Evolutionary conservation across 2,329 filamentous ascomycete species (phyloP).

Genomic region (Ophiosphaerella herpotricha): DNA sequence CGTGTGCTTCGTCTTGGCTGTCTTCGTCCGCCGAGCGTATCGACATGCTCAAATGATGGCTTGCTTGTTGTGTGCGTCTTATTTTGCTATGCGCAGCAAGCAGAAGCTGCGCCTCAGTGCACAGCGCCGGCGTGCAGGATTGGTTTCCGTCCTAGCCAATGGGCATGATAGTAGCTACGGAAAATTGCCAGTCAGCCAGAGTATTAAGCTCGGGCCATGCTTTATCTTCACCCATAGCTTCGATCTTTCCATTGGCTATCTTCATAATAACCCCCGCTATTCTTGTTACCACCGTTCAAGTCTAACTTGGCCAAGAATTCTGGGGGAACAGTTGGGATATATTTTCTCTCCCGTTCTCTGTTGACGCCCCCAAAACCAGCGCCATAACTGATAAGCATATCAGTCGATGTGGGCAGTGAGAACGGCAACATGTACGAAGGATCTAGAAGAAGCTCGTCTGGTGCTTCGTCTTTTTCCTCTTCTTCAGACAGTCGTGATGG

Average conservation of each 20-base stretch:
- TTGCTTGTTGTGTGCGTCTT: no score
- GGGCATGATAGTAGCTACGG: not conserved
- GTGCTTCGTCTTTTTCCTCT: slow-evolving; percentile 70
- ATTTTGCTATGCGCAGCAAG: no score
- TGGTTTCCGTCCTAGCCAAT: not conserved
- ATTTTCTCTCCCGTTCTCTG: slow-evolving; percentile 88
- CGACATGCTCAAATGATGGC: no score
- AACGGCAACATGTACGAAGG: slow-evolving; percentile 93
- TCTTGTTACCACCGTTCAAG: slow-evolving; percentile 49
- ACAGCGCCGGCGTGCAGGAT: no score
- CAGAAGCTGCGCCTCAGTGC: no score
- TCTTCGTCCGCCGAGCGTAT: no score
- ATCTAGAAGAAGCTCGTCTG: slow-evolving; percentile 79
- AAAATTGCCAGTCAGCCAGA: not conserved
- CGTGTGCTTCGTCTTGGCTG: no score
- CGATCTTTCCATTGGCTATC: slow-evolving; percentile 40
- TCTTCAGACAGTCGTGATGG: slow-evolving; percentile 44
- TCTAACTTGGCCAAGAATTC: slow-evolving; percentile 93
- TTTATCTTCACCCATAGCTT: slow-evolving; percentile 36
- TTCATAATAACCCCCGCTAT: slow-evolving; percentile 36
- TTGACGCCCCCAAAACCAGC: slow-evolving; percentile 94
- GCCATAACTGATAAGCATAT: slow-evolving; percentile 95
- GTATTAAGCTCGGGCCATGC: not conserved
- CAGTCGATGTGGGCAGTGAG: slow-evolving; percentile 90
- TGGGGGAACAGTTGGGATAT: slow-evolving; percentile 91